phyloP scores from a whole-genome alignment of 352 stramenopile species.

The Globisporangium irregulare region DNA sequence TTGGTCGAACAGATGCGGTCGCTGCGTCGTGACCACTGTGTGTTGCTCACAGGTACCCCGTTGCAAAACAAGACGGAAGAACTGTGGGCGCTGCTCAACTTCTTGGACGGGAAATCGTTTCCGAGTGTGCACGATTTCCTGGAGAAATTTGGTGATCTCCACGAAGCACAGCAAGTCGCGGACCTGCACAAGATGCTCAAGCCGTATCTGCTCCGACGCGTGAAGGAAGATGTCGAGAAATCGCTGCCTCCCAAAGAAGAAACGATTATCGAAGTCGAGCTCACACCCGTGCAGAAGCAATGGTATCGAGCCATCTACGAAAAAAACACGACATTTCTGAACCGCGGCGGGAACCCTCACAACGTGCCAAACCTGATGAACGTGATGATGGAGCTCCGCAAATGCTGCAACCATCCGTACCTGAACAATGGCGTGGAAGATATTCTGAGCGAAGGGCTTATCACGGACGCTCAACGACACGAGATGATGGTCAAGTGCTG shows the following conservation, averaged over 20 bases:
- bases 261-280: conserved; percentile 89
- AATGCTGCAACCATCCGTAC: conserved; percentile 91
- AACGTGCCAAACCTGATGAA: conserved; percentile 91
- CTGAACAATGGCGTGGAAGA: conserved; percentile 93
- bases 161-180: conserved; percentile 85
- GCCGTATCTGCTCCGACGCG: conserved; percentile 83
- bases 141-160: conserved; percentile 88
- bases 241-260: conserved; percentile 86
- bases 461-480: conserved; percentile 70
- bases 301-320: conserved; percentile 96
- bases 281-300: conserved; percentile 89
- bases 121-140: conserved; percentile 92
- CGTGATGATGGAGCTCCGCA: conserved; percentile 91
- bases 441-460: conserved; percentile 77
- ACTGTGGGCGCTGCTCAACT: conserved; percentile 99
- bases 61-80: conserved; percentile 99
- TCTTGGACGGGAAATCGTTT: conserved; percentile 95
- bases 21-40: conserved; percentile 75
- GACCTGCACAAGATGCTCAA: conserved; percentile 90
- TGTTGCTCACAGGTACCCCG: conserved; percentile 84
- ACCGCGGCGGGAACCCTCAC: conserved; percentile 69
- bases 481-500: conserved; percentile 97
- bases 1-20: conserved; percentile 86
- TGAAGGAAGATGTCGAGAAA: conserved; percentile 91
- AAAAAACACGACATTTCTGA: conserved; percentile 92